Evolutionary conservation across 2,329 filamentous ascomycete genomes (phyloP).

Genomic region (Curvularia hawaiiensis): DNA sequence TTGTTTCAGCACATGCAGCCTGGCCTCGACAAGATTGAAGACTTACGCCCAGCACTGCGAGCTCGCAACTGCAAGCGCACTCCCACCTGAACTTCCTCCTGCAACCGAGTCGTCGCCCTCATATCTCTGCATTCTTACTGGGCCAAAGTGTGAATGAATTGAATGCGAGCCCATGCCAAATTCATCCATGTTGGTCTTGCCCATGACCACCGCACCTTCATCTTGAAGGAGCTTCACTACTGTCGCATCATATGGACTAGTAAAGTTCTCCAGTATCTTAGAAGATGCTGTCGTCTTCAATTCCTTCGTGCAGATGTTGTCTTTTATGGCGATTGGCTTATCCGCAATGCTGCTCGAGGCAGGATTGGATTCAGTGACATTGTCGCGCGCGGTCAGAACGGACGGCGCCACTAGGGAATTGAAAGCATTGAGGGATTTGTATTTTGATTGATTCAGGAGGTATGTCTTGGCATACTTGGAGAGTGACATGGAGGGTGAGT

Average conservation of each 20-base stretch:
- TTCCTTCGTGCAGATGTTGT: constrained; percentile 56
- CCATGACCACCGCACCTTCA: constrained; percentile 67
- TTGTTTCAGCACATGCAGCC: constrained; percentile 18
- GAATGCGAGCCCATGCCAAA: constrained; percentile 94
- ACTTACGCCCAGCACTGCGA: constrained; percentile 64
- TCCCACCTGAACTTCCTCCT: constrained; percentile 80
- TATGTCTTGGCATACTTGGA: constrained; percentile 44
- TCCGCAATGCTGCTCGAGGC: not conserved
- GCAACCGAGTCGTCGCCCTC: constrained; percentile 47
- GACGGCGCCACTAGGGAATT: constrained; percentile 32
- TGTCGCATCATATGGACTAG: constrained; percentile 81
- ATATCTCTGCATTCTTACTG: constrained; percentile 59
- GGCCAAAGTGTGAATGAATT: constrained; percentile 68
- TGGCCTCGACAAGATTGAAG: not conserved
- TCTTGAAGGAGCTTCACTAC: constrained; percentile 71
- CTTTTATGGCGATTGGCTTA: constrained; percentile 51
- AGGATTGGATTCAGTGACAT: constrained; percentile 20
- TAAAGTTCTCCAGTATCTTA: constrained; percentile 68
- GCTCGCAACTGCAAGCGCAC: constrained; percentile 79
- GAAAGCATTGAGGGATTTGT: constrained; percentile 48
- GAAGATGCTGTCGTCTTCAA: constrained; percentile 81
- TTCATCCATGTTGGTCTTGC: constrained; percentile 93
- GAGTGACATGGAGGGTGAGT: constrained; percentile 46
- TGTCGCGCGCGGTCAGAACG: constrained; percentile 29
- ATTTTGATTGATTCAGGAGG: constrained; percentile 41